Conservation (phyloP, 2,329 filamentous ascomycete species). For the Cladosporium sp. region DNA sequence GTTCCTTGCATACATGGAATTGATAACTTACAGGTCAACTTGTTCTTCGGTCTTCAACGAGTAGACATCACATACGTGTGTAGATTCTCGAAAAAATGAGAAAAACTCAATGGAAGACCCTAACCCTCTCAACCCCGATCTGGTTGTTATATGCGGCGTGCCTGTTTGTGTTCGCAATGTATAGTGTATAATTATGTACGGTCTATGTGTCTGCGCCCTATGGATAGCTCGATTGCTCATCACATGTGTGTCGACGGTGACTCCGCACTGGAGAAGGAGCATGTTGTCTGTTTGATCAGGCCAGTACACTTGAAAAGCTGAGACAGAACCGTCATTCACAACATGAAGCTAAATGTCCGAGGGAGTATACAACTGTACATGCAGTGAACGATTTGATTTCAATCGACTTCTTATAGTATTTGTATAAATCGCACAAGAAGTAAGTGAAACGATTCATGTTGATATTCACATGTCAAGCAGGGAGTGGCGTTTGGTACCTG, state of each 20-base stretch:
- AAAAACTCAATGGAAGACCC: accelerated
- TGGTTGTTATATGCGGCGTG: background rate
- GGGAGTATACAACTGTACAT: background rate
- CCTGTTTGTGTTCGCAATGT: background rate
- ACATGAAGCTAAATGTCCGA: background rate
- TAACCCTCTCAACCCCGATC: background rate
- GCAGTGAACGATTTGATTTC: background rate
- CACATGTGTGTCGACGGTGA: background rate
- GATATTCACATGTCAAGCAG: background rate
- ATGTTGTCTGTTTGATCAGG: background rate
- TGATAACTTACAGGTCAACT: background rate
- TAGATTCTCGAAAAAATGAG: background rate
- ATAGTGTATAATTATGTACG: too few relatives aligned
- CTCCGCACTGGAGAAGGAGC: background rate
- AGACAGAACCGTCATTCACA: background rate
- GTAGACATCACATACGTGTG: background rate
- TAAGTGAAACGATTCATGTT: background rate
- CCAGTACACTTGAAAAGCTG: background rate
- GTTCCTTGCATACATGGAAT: background rate
- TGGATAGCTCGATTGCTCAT: background rate
- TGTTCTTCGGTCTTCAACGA: background rate
- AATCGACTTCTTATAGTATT: background rate
- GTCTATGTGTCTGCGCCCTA: background rate
- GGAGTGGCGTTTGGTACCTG: background rate
- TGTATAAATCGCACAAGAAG: background rate